Base-by-base conservation (phyloP, 2,329 filamentous ascomycete genomes). In the Ascosphaera aggregata region DNA sequence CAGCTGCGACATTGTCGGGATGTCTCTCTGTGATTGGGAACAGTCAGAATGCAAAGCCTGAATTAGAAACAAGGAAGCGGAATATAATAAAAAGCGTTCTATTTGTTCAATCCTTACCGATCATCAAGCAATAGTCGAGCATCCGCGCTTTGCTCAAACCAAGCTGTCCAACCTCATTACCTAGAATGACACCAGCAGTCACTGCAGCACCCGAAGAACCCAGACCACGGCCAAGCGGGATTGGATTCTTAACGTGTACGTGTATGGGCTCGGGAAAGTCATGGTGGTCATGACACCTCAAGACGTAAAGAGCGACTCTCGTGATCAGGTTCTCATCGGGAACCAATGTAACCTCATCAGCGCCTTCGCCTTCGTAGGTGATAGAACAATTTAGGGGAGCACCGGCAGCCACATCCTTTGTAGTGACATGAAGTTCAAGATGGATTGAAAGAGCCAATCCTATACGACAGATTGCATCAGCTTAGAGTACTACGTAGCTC, bases 41-140 rank as follows among this genome's bases (percentile, higher is more conserved):
- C 9, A 31, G 40, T 42, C 15, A 47, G 36, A 9, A 39, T 46
- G 42, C 46, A 43, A 34, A 19, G 7, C 7, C 22, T 13, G 22
- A 13, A 13, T 13, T 27, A 27, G n/a, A n/a, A n/a, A n/a, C n/a
- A n/a, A n/a, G n/a, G n/a, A n/a, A n/a, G n/a, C n/a, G n/a, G n/a
- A n/a, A n/a, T n/a, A n/a, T n/a, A n/a, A n/a, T n/a, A n/a, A n/a
- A n/a, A n/a, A n/a, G n/a, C n/a, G n/a, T n/a, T n/a, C n/a, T n/a
- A 27, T 27, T 27, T 27, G 22, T 7, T 5, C 7, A 32, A n/a
- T 5, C 13, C 30, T 46, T 57, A 78, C 76, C 80, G 58, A 94
- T 92, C 89, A 98, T 98, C 47, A 98, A 65, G 54, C 82, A 93
- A 57, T 84, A 98, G 60, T 98, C 89, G 49, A 98, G 76, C 54